Conservation (phyloP, 345 rosid genomes). For the Citrus hindsii region DNA sequence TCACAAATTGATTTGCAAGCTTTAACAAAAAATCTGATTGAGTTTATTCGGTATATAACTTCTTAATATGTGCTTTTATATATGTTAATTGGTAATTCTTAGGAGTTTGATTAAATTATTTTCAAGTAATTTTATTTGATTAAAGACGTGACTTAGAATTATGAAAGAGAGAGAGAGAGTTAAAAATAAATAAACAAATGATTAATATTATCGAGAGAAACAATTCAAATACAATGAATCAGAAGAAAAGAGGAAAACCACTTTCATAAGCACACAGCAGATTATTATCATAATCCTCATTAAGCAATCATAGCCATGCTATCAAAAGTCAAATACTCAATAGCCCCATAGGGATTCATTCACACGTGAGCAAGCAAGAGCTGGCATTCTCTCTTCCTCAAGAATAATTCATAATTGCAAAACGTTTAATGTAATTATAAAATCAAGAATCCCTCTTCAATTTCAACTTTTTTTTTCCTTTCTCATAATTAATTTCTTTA, state of each 20-base stretch:
- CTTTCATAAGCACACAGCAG: not conserved
- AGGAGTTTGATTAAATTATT: no score
- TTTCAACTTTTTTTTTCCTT: not conserved
- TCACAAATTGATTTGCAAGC: no score
- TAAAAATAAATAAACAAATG: no score
- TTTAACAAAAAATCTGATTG: no score
- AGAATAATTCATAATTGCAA: not conserved
- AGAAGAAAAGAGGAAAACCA: not conserved
- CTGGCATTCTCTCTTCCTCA: not conserved
- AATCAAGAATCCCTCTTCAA: slow-evolving; percentile 4
- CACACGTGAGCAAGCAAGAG: slow-evolving; percentile 12
- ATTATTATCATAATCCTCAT: not conserved
- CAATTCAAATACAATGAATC: not conserved
- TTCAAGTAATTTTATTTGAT: no score
- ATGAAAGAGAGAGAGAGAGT: no score
- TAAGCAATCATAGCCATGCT: not conserved
- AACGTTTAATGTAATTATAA: not conserved
- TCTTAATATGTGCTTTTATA: no score
- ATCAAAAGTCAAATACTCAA: slow-evolving; percentile 8
- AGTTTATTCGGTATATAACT: no score
- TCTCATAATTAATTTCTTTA: not conserved
- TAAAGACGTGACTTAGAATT: no score
- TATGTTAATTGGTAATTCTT: no score
- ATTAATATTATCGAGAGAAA: no score
- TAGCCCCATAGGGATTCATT: not conserved